A percentile compares a stretch with the other conserved stretches of the same genome.
Evolutionary conservation across 208 protist species (phyloP).

Genomic region (Leishmania arabica): DNA sequence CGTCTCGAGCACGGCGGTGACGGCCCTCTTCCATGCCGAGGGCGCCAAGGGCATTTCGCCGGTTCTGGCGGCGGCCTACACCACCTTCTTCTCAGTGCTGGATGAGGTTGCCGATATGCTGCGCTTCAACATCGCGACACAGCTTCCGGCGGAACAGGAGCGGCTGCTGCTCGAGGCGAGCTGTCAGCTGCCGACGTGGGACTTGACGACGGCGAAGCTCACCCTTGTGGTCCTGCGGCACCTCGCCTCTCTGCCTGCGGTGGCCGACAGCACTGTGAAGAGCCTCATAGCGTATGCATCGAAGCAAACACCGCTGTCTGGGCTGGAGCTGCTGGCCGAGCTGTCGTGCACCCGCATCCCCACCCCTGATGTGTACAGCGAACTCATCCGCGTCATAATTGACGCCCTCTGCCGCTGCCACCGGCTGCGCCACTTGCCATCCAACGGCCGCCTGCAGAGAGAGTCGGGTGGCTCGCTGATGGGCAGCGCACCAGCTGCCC

Average conservation of each 20-base stretch:
- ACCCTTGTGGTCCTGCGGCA: conserved; percentile 79
- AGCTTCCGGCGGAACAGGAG: conserved; percentile 34
- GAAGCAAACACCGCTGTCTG: conserved; percentile 56
- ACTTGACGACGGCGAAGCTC: conserved; percentile 58
- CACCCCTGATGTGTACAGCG: conserved; percentile 60
- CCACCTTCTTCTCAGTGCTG: conserved; percentile 63
- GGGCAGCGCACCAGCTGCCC: conserved; percentile 7
- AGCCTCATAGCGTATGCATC: conserved; percentile 61
- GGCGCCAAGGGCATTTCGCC: conserved; percentile 42
- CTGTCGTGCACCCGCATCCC: conserved; percentile 74
- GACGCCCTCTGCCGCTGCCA: conserved; percentile 67
- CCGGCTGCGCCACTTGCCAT: conserved; percentile 78
- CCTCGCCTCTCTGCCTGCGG: conserved; percentile 57
- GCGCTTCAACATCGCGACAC: conserved; percentile 71
- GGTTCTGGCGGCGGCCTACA: conserved; percentile 41
- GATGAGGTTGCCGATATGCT: conserved; percentile 73
- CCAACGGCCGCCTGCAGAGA: conserved; percentile 70
- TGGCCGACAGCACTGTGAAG: conserved; percentile 58
- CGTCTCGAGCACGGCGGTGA: conserved; percentile 45
- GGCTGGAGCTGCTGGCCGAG: conserved; percentile 77
- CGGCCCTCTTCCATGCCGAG: conserved; percentile 42
- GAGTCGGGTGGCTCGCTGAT: conserved; percentile 29
- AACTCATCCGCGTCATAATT: conserved; percentile 66
- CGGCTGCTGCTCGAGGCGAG: conserved; percentile 58
- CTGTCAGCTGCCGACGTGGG: conserved; percentile 63